Percentiles rank a stretch among this genome's conserved stretches.
These are phyloP conservation scores for Geosmithia putterillii DNA, from an alignment of 2,329 filamentous ascomycete genomes.

Conservation along the genomic window DNA sequence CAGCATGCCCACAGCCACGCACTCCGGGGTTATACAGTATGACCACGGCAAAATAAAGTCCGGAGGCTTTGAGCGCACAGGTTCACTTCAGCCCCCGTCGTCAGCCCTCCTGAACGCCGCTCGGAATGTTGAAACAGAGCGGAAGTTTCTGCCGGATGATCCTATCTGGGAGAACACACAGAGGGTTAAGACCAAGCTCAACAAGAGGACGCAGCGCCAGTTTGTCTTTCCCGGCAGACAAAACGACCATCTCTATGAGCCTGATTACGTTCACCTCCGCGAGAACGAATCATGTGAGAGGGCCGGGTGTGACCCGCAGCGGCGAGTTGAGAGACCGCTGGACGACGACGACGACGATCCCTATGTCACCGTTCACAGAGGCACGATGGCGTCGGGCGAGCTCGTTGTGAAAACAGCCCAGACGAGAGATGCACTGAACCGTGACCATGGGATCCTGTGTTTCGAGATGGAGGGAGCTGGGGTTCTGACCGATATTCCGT, in stretches of 20 bases:
- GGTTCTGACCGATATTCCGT: constrained; percentile 2
- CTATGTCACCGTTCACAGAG: constrained; percentile 7
- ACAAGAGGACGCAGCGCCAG: neutral
- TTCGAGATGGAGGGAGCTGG: constrained; percentile 5
- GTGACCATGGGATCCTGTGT: constrained; percentile 1
- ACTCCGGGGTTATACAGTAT: constrained; percentile 8
- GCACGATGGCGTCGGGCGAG: constrained; percentile 8
- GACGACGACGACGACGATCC: constrained; percentile 3
- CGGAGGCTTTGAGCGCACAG: constrained; percentile 8
- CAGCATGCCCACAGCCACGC: constrained; percentile 6
- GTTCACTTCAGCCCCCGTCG: constrained; percentile 5
- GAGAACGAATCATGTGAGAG: constrained; percentile 3
- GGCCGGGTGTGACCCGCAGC: constrained; percentile 2
- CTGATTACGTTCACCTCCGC: constrained; percentile 2
- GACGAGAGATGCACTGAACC: constrained; percentile 5
- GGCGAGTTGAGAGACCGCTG: constrained; percentile 4
- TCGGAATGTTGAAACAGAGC: constrained; percentile 3
- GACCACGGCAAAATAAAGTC: constrained; percentile 8
- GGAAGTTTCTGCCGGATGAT: constrained; percentile 1
- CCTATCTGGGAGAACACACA: constrained; percentile 3
- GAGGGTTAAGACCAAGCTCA: constrained; percentile 3
- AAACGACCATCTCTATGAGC: constrained; percentile 5
- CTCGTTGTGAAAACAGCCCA: constrained; percentile 6
- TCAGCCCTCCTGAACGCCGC: constrained; percentile 7
- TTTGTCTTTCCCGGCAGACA: constrained; percentile 4